A percentile compares a stretch with the other conserved stretches of the same genome.
These are phyloP conservation scores for Phytophthora podocarpi DNA, from an alignment of 352 stramenopile genomes.

Conservation along the genomic window DNA sequence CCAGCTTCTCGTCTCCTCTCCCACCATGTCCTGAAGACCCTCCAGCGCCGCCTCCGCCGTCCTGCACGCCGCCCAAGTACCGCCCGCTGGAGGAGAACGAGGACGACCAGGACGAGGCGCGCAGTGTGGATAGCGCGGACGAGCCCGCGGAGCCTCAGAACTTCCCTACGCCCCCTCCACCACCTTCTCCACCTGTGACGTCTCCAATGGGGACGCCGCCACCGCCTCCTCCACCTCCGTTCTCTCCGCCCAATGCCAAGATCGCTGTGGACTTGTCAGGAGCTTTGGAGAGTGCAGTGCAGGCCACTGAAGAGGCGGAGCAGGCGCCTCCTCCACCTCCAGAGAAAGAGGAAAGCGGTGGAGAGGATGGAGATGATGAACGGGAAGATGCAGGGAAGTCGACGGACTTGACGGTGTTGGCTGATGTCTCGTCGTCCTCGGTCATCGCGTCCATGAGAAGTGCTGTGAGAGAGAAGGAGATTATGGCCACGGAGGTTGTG, in stretches of 20 bases:
- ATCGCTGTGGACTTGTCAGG: conserved; percentile 38
- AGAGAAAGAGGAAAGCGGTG: conserved; percentile 31
- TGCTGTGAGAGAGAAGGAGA: conserved; percentile 75
- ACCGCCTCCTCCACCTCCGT: conserved; percentile 56
- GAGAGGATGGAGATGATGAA: conserved; percentile 40
- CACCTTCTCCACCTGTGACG: conserved; percentile 41
- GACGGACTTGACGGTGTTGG: neutral
- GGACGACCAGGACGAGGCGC: conserved; percentile 47
- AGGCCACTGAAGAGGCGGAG: conserved; percentile 1
- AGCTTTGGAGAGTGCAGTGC: conserved; percentile 20
- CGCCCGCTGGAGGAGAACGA: conserved; percentile 66
- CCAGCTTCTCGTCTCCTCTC: conserved; percentile 76
- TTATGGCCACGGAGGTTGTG: conserved; percentile 55
- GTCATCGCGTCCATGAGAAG: conserved; percentile 76
- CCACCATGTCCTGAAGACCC: conserved; percentile 76
- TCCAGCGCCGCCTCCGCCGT: conserved; percentile 59
- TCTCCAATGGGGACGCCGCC: conserved; percentile 30
- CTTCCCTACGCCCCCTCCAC: conserved; percentile 53
- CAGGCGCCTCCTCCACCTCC: neutral
- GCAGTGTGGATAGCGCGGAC: conserved; percentile 45
- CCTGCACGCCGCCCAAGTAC: conserved; percentile 73
- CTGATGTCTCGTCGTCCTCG: conserved; percentile 51
- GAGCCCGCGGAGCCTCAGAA: conserved; percentile 34
- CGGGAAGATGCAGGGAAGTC: conserved; percentile 13
- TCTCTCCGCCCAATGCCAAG: conserved; percentile 53